Base-by-base conservation (phyloP, 208 protist species). In the Trypanosomatidae sp. region DNA sequence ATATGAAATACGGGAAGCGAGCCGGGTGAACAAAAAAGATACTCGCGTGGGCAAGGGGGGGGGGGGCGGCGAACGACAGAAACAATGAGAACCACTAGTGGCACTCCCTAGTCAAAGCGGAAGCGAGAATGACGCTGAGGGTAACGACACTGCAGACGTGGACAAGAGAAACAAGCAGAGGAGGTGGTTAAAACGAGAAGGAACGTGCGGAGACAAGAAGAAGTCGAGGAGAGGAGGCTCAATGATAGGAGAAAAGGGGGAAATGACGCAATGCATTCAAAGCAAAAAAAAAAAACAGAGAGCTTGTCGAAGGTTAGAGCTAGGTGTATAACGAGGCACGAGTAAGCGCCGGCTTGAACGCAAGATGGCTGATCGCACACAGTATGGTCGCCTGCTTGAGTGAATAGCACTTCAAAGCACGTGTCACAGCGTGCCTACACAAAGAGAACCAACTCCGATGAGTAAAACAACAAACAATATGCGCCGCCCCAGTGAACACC, bases 391-490 rank as follows among this genome's bases (percentile, higher is more conserved):
- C 39, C 39, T 46, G 39, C 6, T 15, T 65, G 0, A 44, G 9
- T 47, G 60, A 47, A 43, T 17, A 28, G 8, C 6, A 47, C 60
- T 7, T 46, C 6, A 65, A 47, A 47, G 60, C 60, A 22, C 60
- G 60, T 65, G 39, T 5, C 8, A 30, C 60, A 5, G 39, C 39
- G 36, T 65, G 22, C 60, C 33, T 44, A n/a, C 19, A n/a, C 19
- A 30, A 65, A 10, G 19, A 28, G 17, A 8, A 47, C 36, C 8
- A 56, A 36, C 22, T 33, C 4, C 4, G 19, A 15, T 15, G 10
- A 69, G 55, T 8, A 53, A 69, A 69, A 33, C 19, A 46, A 44
- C 25, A 65, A 30, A 25, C 13, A 65, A 30, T 13, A 25, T 65
- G 28, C 17, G 7, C 60, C 25, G 22, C 60, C 1, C 19, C 60